Evolutionary conservation across 2,329 filamentous ascomycete species (phyloP).

Genomic region (Penicillium sumatraense): DNA sequence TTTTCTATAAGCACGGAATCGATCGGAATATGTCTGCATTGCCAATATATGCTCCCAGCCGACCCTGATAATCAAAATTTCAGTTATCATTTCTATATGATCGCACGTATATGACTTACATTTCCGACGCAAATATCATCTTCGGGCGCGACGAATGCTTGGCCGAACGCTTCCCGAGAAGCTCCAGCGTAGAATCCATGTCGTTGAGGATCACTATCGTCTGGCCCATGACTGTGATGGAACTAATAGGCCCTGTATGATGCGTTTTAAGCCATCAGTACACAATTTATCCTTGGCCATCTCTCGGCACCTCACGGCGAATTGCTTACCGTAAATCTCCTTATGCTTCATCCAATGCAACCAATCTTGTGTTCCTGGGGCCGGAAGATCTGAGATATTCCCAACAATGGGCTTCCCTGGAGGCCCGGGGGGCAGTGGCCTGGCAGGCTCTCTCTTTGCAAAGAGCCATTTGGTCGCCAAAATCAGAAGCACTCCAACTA

Average conservation of each 20-base stretch:
- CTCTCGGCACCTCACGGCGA: not conserved
- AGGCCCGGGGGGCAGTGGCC: conserved; percentile 60
- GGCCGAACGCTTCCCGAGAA: conserved; percentile 40
- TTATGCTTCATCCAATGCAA: conserved; percentile 52
- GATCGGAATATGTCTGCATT: conserved; percentile 42
- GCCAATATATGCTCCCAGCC: conserved; percentile 44
- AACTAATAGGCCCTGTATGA: conserved; percentile 40
- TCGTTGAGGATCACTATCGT: conserved; percentile 45
- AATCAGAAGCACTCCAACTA: no score
- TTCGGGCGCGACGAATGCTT: conserved; percentile 37
- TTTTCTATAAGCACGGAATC: conserved; percentile 51
- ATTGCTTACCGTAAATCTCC: conserved; percentile 40
- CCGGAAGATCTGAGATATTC: conserved; percentile 56
- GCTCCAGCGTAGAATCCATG: conserved; percentile 33
- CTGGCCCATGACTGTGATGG: conserved; percentile 42
- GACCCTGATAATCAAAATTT: conserved; percentile 25
- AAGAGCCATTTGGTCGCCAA: no score
- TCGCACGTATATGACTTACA: conserved; percentile 33
- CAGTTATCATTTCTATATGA: no score
- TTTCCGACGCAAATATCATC: conserved; percentile 39
- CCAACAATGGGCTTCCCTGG: conserved; percentile 54
- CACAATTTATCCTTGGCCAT: not conserved
- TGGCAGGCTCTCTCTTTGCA: no score
- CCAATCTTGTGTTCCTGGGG: conserved; percentile 42
- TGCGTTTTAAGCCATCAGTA: not conserved